These are phyloP conservation scores for Xylaria sp. DNA, from an alignment of 2,329 filamentous ascomycete genomes.

Conservation along the genomic window DNA sequence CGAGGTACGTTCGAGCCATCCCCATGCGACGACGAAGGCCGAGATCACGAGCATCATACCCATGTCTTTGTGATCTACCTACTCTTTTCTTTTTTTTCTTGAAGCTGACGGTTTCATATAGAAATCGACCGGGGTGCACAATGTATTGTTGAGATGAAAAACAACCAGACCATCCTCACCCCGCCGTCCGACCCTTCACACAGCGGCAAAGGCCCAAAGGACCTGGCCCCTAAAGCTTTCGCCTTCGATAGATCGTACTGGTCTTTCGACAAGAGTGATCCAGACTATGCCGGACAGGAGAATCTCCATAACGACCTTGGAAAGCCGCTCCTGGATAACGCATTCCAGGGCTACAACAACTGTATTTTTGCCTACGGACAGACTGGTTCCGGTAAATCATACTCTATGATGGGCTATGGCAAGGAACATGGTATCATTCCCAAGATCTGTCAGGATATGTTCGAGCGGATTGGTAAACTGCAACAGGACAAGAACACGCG, in stretches of 20 bases:
- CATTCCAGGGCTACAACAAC: slow-evolving; percentile 97
- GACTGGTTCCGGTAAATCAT: slow-evolving; percentile 96
- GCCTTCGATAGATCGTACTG: slow-evolving; percentile 97
- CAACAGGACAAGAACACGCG: slow-evolving; percentile 68
- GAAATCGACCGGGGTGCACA: slow-evolving; percentile 86
- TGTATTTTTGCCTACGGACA: slow-evolving; percentile 99
- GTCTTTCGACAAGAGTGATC: slow-evolving; percentile 82
- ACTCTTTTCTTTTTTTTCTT: neutral
- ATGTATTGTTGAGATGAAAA: slow-evolving; percentile 98
- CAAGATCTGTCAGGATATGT: slow-evolving; percentile 96
- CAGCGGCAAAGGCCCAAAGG: slow-evolving; percentile 61
- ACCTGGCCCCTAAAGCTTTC: slow-evolving; percentile 73
- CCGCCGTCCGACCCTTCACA: slow-evolving; percentile 60
- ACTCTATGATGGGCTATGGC: slow-evolving; percentile 99
- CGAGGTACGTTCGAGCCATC: slow-evolving; percentile 58
- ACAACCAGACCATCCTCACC: slow-evolving; percentile 78
- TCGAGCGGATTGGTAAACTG: slow-evolving; percentile 70
- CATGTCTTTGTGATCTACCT: neutral
- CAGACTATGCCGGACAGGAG: slow-evolving; percentile 84
- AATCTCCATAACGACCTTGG: slow-evolving; percentile 85
- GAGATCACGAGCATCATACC: neutral
- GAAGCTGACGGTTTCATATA: slow-evolving; percentile 36
- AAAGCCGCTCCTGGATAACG: slow-evolving; percentile 88
- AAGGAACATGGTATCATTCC: slow-evolving; percentile 94
- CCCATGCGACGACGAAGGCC: neutral